A percentile compares a stretch with the other conserved stretches of the same genome.
phyloP scores from a whole-genome alignment of 1,284 basidiomycete species.

The Ganoderma multipileum region DNA sequence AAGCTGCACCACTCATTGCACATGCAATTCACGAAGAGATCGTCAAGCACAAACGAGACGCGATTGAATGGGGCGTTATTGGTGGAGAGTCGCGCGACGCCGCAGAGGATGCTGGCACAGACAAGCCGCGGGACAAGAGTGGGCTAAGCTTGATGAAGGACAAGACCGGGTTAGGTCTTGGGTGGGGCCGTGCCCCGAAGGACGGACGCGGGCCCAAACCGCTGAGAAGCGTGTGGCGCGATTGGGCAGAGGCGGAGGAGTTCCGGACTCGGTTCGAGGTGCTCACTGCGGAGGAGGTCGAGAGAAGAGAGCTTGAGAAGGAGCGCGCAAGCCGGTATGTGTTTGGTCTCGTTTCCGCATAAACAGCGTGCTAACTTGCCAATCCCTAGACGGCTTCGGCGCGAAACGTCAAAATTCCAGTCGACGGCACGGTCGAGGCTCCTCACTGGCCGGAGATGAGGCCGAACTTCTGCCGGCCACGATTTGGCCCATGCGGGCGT shows the following conservation, averaged over 20 bases:
- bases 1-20: slow-evolving; percentile 88
- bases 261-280: slow-evolving; percentile 92
- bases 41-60: slow-evolving; percentile 93
- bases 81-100: slow-evolving; percentile 52
- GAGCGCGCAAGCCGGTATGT: slow-evolving; percentile 72
- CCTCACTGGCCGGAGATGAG: slow-evolving; percentile 22
- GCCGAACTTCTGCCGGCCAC: background rate
- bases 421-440: slow-evolving; percentile 53
- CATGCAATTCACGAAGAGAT: slow-evolving; percentile 96
- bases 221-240: slow-evolving; percentile 92
- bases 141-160: slow-evolving; percentile 69
- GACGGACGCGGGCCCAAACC: slow-evolving; percentile 81
- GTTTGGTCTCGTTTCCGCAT: background rate
- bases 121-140: slow-evolving; percentile 51
- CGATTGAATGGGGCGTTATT: slow-evolving; percentile 91
- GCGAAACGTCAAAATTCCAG: slow-evolving; percentile 81
- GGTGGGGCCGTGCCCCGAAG: slow-evolving; percentile 71
- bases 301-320: slow-evolving; percentile 82
- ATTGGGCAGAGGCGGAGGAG: slow-evolving; percentile 93
- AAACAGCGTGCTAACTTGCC: slow-evolving; percentile 16
- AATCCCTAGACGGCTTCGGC: slow-evolving; percentile 62
- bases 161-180: slow-evolving; percentile 78
- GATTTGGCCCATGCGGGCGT: background rate
- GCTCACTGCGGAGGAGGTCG: slow-evolving; percentile 89
- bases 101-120: slow-evolving; percentile 32